A percentile compares a stretch with the other conserved stretches of the same genome.
Conservation (phyloP, 1,139 yeast genomes). For the Geotrichum cucujoidarum region DNA sequence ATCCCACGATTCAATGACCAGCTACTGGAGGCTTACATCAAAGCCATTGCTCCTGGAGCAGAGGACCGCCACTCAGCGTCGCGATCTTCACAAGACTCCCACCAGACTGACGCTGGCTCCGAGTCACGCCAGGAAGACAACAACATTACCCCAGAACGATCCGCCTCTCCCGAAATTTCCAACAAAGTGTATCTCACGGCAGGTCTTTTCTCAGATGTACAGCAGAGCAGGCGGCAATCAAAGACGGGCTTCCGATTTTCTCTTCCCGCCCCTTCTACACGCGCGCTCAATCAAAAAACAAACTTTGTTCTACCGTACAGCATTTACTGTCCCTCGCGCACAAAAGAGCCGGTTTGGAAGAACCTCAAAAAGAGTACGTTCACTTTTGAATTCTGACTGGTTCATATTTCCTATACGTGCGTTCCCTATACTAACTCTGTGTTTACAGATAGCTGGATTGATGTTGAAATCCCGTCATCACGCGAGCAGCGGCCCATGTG, state of each 20-base stretch:
- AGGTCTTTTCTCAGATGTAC: conserved; percentile 15
- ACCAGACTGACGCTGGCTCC: not conserved
- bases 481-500: conserved; percentile 30
- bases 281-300: conserved; percentile 16
- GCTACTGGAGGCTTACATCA: conserved; percentile 15
- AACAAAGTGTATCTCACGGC: conserved; percentile 11
- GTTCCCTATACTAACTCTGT: not conserved
- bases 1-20: conserved; percentile 15
- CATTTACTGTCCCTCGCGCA: conserved; percentile 35
- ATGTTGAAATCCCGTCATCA: conserved; percentile 26
- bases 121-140: not conserved
- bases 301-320: conserved; percentile 37
- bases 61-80: conserved; percentile 5
- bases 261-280: conserved; percentile 24
- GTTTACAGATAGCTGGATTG: conserved; percentile 29
- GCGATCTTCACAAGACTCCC: not conserved
- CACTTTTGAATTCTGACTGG: not conserved
- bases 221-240: conserved; percentile 4
- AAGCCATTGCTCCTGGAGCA: conserved; percentile 13
- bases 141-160: not conserved
- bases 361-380: conserved; percentile 30
- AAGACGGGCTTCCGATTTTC: conserved; percentile 24
- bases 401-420: not conserved
- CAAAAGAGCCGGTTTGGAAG: conserved; percentile 34
- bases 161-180: not conserved